Base-by-base conservation (phyloP, 2,329 filamentous ascomycete genomes). In the Penicillium sp. region DNA sequence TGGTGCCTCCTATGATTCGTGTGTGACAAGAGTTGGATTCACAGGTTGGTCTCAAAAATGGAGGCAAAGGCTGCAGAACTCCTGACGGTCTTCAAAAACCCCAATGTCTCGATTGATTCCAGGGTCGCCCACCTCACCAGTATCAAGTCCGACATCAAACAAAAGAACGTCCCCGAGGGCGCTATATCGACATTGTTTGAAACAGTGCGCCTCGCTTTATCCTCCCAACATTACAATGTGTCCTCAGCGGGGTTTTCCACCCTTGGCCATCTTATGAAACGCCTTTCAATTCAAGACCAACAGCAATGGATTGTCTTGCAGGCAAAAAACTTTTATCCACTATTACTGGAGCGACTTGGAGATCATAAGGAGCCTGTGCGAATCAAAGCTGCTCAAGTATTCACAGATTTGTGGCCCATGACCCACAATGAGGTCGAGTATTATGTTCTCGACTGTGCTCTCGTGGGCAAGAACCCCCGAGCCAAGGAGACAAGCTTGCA, bases 111-210 rank as follows among this genome's bases (percentile, higher is more conserved):
- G 33, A 73, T 87, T 54, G 85, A 90, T 57, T 69, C 75, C 36
- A 89, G 89, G 62, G 76, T 88, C 49, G 74, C 80, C 50, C 77
- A 79, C 38, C 79, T 95, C 54, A 86, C 81, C 44, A 76, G 73
- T 57, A 74, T 90, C 67, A 94, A 95, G 69, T 89, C 86, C 29
- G 80, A 82, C 63, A 95, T 95, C 74, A 95, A 95, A 67, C 89
- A 94, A 67, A 84, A 86, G 63, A 89, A 89, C 71, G 87, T 95
- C 31, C 87, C 88, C 45, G 87, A 94, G 21, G 50, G 54, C 27
- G 77, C 77, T 56, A 78, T 94, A 54, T 69, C 80, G 17, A 74
- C 80, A 42, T 80, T 95, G 49, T 94, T 95, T 68, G 88, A 96
- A 46, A 86, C 84, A 49, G 75, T 94, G 57, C 84, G 84, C 48